Conservation (phyloP, 192 early-diverging fungal genomes). For the Backusella macrospora region DNA sequence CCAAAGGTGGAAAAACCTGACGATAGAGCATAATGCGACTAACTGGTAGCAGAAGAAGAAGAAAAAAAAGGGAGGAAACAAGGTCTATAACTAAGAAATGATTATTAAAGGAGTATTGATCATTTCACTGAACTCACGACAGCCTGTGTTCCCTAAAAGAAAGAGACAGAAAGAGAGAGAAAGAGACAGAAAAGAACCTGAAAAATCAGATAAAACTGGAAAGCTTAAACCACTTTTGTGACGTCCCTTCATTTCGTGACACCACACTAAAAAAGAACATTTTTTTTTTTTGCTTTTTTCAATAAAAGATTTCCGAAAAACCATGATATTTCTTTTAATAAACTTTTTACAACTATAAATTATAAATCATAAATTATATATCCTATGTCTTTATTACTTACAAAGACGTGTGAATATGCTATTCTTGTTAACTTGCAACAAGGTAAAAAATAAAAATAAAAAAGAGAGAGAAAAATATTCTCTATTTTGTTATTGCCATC, state of each 20-base stretch:
- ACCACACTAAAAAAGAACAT: conserved; percentile 5
- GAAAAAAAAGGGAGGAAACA: background rate
- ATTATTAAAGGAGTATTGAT: background rate
- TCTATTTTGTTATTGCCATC: background rate
- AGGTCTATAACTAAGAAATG: no score
- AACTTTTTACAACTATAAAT: background rate
- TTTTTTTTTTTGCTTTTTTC: background rate
- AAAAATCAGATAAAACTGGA: background rate
- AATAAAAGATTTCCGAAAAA: conserved; percentile 10
- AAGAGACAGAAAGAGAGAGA: background rate
- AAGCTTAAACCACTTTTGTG: conserved; percentile 7
- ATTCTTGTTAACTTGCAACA: conserved; percentile 40
- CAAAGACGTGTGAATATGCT: conserved; percentile 43
- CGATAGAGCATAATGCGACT: no score
- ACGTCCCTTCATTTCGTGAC: conserved; percentile 7
- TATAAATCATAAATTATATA: background rate
- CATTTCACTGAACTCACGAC: conserved; percentile 12
- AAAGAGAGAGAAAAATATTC: background rate
- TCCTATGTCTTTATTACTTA: conserved; percentile 42
- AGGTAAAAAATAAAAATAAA: conserved; percentile 32
- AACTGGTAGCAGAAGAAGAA: background rate
- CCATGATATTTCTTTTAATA: background rate
- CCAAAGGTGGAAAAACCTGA: no score
- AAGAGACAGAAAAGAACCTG: background rate
- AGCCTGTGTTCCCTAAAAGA: conserved; percentile 12